These are phyloP conservation scores for Tillandsia fasciculata DNA, from an alignment of 176 grass and related monocot genomes.

Conservation along the genomic window DNA sequence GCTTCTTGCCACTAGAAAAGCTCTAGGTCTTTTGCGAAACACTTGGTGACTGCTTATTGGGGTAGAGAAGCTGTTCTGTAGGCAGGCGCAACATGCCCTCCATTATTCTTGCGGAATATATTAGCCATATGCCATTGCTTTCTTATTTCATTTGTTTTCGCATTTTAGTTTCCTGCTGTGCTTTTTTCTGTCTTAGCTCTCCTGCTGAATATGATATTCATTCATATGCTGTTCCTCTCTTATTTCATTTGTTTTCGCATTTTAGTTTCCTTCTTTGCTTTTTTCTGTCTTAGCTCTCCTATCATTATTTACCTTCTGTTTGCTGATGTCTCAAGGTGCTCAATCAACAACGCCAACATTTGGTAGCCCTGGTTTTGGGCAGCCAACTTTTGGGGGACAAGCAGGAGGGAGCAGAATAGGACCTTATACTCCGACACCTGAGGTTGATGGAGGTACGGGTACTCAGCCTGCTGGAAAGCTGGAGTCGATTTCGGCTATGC, in stretches of 20 bases:
- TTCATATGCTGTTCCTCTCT: background rate
- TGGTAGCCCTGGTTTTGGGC: slow-evolving; percentile 51
- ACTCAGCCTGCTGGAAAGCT: slow-evolving; percentile 55
- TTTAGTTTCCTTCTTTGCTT: background rate
- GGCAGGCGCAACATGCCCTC: too few species aligned
- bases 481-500: slow-evolving; percentile 93
- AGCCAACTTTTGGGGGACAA: slow-evolving; percentile 53
- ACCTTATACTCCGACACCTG: slow-evolving; percentile 56
- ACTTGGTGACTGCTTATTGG: too few species aligned
- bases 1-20: too few species aligned
- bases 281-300: background rate
- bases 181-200: background rate
- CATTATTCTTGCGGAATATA: too few species aligned
- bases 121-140: too few species aligned
- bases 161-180: background rate
- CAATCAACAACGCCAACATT: slow-evolving; percentile 50
- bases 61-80: too few species aligned
- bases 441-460: slow-evolving; percentile 60
- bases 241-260: background rate
- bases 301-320: slow-evolving; percentile 16
- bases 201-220: background rate
- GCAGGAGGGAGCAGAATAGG: slow-evolving; percentile 67
- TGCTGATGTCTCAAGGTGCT: slow-evolving; percentile 46
- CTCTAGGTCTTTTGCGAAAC: too few species aligned
- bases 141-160: background rate